These are phyloP conservation scores for Aspergillus cavernicola DNA, from an alignment of 495 filamentous ascomycete species.

Conservation along the genomic window DNA sequence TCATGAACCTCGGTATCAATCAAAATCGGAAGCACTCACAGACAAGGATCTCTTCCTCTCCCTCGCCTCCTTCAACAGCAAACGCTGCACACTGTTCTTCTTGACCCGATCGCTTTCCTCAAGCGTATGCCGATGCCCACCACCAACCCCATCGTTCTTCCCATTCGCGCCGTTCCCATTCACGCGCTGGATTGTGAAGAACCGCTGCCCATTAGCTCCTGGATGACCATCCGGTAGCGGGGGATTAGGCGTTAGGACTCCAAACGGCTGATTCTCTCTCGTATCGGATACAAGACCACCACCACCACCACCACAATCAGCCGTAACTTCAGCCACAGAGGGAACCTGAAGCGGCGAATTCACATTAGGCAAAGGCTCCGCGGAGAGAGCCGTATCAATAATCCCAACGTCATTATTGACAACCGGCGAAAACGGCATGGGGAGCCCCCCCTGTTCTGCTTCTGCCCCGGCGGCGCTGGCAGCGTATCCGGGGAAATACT, in stretches of 20 bases:
- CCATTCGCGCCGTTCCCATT: conserved; percentile 75
- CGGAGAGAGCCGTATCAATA: conserved; percentile 19
- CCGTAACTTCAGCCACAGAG: not conserved
- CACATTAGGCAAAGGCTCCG: conserved; percentile 25
- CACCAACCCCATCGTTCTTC: conserved; percentile 62
- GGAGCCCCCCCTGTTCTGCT: not conserved
- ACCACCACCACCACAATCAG: not conserved
- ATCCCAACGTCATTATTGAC: not conserved
- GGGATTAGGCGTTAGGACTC: conserved; percentile 35
- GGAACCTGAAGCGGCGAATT: conserved; percentile 22
- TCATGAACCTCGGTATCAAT: no score
- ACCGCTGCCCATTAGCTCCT: conserved; percentile 49
- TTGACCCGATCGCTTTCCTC: conserved; percentile 81
- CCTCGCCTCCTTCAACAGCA: conserved; percentile 61
- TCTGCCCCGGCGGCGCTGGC: not conserved
- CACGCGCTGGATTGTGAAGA: conserved; percentile 71
- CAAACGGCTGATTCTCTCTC: conserved; percentile 35
- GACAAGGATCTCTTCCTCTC: conserved; percentile 58
- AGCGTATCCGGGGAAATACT: conserved; percentile 62
- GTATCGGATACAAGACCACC: not conserved
- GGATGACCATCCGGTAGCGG: conserved; percentile 39
- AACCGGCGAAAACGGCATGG: not conserved
- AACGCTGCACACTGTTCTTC: conserved; percentile 74
- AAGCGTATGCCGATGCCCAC: conserved; percentile 69
- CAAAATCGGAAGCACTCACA: conserved; percentile 53